Evolutionary conservation across 2,329 filamentous ascomycete species (phyloP).

Genomic region (Calonectria pauciramosa): DNA sequence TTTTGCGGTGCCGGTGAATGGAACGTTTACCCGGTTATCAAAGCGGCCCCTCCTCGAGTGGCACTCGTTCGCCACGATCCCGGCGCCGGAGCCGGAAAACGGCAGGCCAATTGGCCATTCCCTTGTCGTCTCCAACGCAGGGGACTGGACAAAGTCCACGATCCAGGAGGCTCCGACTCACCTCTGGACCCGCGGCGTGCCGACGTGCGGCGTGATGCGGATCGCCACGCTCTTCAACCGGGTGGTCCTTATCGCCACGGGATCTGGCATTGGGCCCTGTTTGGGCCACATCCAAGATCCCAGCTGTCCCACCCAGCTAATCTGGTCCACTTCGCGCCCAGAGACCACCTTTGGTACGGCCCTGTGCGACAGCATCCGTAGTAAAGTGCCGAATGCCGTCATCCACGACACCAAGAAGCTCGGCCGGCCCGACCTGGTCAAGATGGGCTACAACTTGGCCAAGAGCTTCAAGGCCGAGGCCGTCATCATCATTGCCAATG

Average conservation of each 20-base stretch:
- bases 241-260: constrained; percentile 79
- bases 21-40: constrained; percentile 67
- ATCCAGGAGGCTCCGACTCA: constrained; percentile 72
- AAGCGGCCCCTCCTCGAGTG: constrained; percentile 76
- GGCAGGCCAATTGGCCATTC: constrained; percentile 67
- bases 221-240: constrained; percentile 75
- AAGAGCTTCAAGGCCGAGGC: constrained; percentile 74
- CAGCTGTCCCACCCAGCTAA: constrained; percentile 67
- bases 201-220: constrained; percentile 76
- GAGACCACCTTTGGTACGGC: constrained; percentile 71
- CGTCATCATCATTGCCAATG: constrained; percentile 81
- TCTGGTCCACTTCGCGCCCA: constrained; percentile 78
- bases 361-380: constrained; percentile 68
- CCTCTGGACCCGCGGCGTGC: constrained; percentile 77
- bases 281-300: constrained; percentile 70
- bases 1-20: constrained; percentile 69
- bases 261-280: constrained; percentile 79
- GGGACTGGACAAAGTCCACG: constrained; percentile 79
- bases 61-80: constrained; percentile 83
- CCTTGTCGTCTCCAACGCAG: constrained; percentile 78
- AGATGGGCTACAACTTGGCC: constrained; percentile 65
- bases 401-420: constrained; percentile 75
- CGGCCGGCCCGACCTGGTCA: constrained; percentile 71
- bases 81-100: constrained; percentile 60
- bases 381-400: constrained; percentile 72